A percentile compares a stretch with the other conserved stretches of the same genome.
phyloP scores from a whole-genome alignment of 164 flowering plant species.

The Nelumbo lutea region DNA sequence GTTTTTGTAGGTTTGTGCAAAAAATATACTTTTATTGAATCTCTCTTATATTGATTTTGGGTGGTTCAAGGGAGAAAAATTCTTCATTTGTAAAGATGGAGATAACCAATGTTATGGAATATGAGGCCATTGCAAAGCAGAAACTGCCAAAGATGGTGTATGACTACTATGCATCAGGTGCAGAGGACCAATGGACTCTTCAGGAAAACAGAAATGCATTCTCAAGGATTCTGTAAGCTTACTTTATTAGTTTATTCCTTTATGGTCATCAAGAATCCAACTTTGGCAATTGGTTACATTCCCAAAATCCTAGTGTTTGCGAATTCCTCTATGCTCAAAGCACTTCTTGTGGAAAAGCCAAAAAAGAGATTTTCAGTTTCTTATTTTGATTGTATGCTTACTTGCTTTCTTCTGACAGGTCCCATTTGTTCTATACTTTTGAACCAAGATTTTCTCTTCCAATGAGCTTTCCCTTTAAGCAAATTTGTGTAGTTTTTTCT shows the following conservation, averaged over 20 bases:
- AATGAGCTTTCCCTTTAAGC: not conserved
- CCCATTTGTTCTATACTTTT: not conserved
- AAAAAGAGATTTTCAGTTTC: too few species aligned
- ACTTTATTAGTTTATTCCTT: not conserved
- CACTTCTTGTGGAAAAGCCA: too few species aligned
- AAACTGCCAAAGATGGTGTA: constrained; percentile 80
- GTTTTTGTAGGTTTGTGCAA: not conserved
- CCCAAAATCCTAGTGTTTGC: too few species aligned
- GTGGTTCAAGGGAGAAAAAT: not conserved
- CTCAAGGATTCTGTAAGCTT: constrained; percentile 75
- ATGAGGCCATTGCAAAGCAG: constrained; percentile 74
- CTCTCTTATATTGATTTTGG: constrained; percentile 8
- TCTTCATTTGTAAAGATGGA: constrained; percentile 38
- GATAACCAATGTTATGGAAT: constrained; percentile 74
- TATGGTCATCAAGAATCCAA: not conserved
- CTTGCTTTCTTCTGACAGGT: too few species aligned
- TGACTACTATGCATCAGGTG: constrained; percentile 39
- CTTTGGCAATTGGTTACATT: not conserved
- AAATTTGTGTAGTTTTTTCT: not conserved
- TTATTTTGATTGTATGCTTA: not conserved
- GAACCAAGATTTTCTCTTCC: too few species aligned
- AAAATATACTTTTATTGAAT: not conserved
- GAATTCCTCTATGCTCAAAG: too few species aligned
- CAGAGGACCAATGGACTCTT: constrained; percentile 95
- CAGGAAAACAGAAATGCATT: constrained; percentile 37